Percentiles rank a stretch among this genome's conserved stretches.
phyloP scores from a whole-genome alignment of 345 rosid species.

The Hibiscus trionum region DNA sequence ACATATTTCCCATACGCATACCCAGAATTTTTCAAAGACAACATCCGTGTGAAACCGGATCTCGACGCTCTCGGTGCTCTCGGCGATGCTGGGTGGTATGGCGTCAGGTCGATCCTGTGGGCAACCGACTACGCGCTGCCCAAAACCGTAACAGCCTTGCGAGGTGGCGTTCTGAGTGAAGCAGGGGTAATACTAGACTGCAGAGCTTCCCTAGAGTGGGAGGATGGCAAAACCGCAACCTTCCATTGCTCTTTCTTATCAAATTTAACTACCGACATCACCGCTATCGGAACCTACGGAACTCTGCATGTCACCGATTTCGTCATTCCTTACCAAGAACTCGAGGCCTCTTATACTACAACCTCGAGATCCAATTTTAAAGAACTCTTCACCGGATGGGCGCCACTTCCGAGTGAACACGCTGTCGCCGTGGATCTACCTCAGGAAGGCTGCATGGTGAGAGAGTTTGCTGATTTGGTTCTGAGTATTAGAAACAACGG shows the following conservation, averaged over 20 bases:
- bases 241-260: constrained; percentile 62
- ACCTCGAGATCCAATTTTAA: constrained; percentile 38
- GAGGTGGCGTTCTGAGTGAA: constrained; percentile 37
- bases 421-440: constrained; percentile 18
- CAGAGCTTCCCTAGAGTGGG: constrained; percentile 61
- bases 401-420: constrained; percentile 32
- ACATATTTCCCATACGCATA: background rate
- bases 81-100: constrained; percentile 17
- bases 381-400: constrained; percentile 41
- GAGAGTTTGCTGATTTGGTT: constrained; percentile 57
- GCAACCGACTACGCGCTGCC: constrained; percentile 59
- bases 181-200: constrained; percentile 41
- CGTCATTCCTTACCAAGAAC: constrained; percentile 51
- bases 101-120: constrained; percentile 47
- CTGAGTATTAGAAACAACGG: constrained; percentile 41
- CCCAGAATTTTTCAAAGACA: background rate
- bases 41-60: background rate
- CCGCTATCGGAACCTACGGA: constrained; percentile 53
- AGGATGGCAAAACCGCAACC: constrained; percentile 47
- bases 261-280: constrained; percentile 55
- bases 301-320: constrained; percentile 52
- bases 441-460: constrained; percentile 39
- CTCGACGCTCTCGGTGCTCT: background rate
- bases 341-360: constrained; percentile 37
- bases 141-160: constrained; percentile 40